These are phyloP conservation scores for Yarrowia sp. DNA, from an alignment of 805 yeast species.

Conservation along the genomic window DNA sequence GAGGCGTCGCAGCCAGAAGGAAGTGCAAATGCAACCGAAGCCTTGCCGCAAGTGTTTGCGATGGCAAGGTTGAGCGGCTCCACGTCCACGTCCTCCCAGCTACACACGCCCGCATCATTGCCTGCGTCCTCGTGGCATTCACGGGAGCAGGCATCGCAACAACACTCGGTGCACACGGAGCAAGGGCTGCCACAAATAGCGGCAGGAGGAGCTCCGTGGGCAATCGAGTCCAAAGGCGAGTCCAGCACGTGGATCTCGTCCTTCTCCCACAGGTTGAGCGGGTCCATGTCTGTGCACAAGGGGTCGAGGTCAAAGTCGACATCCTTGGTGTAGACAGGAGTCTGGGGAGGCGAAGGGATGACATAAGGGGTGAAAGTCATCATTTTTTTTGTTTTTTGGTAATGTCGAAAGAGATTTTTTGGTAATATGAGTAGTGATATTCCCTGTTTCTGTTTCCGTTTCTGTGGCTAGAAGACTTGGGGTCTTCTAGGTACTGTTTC, in stretches of 20 bases:
- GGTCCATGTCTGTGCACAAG: conserved; percentile 2
- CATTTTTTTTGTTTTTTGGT: neutral
- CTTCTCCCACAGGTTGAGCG: conserved; percentile 20
- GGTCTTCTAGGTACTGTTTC: conserved; percentile 28
- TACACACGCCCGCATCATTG: neutral
- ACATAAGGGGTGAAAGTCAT: conserved; percentile 25
- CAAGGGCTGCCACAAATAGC: conserved; percentile 2
- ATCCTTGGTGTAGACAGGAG: neutral
- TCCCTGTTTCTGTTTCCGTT: conserved; percentile 28
- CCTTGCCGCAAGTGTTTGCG: conserved; percentile 24
- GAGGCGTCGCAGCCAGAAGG: neutral
- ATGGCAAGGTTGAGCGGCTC: conserved; percentile 21
- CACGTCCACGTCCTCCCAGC: conserved; percentile 25
- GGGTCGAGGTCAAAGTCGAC: neutral
- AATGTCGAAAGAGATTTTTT: conserved; percentile 2
- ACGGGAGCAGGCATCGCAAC: neutral
- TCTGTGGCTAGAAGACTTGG: conserved; percentile 25
- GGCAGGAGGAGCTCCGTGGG: neutral
- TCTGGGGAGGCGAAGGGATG: conserved; percentile 21
- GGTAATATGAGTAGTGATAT: conserved; percentile 22
- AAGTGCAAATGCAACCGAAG: conserved; percentile 7
- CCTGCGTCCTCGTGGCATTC: neutral
- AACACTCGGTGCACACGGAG: conserved; percentile 14
- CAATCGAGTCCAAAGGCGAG: neutral
- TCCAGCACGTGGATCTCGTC: neutral